Evolutionary conservation across 2,329 filamentous ascomycete species (phyloP).

Genomic region (Alternaria brassicicola): DNA sequence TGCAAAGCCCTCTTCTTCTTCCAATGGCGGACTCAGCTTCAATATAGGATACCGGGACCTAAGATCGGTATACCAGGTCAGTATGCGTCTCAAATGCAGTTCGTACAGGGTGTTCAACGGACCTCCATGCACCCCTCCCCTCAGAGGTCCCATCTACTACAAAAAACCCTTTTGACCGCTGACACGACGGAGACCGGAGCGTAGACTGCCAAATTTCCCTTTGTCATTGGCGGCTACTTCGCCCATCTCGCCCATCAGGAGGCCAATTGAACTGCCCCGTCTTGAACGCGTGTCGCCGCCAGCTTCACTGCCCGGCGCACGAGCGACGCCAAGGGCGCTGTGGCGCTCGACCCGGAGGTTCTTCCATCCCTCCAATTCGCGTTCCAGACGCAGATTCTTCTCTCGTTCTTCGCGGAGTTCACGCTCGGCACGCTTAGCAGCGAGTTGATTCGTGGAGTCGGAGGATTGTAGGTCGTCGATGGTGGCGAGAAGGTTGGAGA

Average conservation of each 20-base stretch:
- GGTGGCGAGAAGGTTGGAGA: slow-evolving; percentile 83
- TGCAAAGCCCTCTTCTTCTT: slow-evolving; percentile 35
- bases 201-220: slow-evolving; percentile 42
- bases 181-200: slow-evolving; percentile 48
- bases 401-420: slow-evolving; percentile 90
- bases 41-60: slow-evolving; percentile 35
- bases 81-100: too few species aligned
- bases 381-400: slow-evolving; percentile 78
- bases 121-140: slow-evolving; percentile 37
- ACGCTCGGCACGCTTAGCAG: slow-evolving; percentile 83
- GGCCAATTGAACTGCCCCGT: slow-evolving; percentile 52
- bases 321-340: slow-evolving; percentile 44
- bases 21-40: slow-evolving; percentile 38
- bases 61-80: too few species aligned
- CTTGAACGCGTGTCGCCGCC: slow-evolving; percentile 51
- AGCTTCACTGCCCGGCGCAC: slow-evolving; percentile 50
- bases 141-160: slow-evolving; percentile 48
- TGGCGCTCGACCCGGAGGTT: slow-evolving; percentile 67
- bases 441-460: slow-evolving; percentile 81
- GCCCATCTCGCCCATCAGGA: slow-evolving; percentile 46
- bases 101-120: too few species aligned
- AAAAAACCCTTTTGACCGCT: slow-evolving; percentile 59
- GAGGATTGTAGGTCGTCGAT: slow-evolving; percentile 93
- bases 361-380: slow-evolving; percentile 86
- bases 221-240: slow-evolving; percentile 39